Evolutionary conservation across 441 rosid genomes (phyloP).

Genomic region (Populus tomentosa): DNA sequence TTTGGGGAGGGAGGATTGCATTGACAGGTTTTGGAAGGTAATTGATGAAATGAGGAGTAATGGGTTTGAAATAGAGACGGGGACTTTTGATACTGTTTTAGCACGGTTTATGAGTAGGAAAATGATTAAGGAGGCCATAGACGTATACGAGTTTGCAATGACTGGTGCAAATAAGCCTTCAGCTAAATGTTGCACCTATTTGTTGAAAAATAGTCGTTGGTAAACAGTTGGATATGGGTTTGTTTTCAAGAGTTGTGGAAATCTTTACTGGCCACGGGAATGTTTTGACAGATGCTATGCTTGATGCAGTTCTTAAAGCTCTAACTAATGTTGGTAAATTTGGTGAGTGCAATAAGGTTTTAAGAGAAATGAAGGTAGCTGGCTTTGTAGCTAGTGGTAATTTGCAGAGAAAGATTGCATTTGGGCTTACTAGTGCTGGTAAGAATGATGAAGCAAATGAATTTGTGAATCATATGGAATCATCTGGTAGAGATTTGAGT

Average conservation of each 20-base stretch:
- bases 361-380: conserved; percentile 57
- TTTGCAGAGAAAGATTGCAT: conserved; percentile 50
- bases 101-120: conserved; percentile 55
- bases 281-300: conserved; percentile 49
- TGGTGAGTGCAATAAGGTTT: conserved; percentile 47
- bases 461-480: conserved; percentile 43
- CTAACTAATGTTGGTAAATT: conserved; percentile 57
- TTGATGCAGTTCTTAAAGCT: conserved; percentile 60
- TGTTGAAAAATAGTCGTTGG: conserved; percentile 63
- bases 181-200: conserved; percentile 35
- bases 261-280: conserved; percentile 46
- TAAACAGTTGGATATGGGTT: conserved; percentile 52
- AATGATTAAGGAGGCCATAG: conserved; percentile 69
- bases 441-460: conserved; percentile 45
- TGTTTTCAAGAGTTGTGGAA: conserved; percentile 59
- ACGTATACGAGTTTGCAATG: conserved; percentile 70
- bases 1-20: conserved; percentile 69
- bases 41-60: conserved; percentile 55
- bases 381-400: conserved; percentile 43
- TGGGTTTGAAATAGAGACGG: conserved; percentile 62
- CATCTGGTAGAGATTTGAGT: conserved; percentile 45
- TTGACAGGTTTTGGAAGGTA: conserved; percentile 77
- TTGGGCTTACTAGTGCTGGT: conserved; percentile 49
- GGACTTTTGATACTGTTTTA: conserved; percentile 50
- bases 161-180: conserved; percentile 56